Conservation (phyloP, 495 filamentous ascomycete genomes). For the Venustampulla echinocandica region DNA sequence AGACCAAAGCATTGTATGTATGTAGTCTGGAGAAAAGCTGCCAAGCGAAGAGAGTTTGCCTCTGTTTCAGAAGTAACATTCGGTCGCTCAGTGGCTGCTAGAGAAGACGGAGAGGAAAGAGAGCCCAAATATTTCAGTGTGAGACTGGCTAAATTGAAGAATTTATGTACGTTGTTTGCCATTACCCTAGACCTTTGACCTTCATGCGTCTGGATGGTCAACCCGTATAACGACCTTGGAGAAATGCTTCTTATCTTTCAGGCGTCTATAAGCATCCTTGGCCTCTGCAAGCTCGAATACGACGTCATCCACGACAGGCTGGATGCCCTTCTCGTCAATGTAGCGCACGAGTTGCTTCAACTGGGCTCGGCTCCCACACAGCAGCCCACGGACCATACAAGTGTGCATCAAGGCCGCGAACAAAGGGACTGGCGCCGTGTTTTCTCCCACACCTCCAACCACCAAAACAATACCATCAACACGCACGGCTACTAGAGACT, state of each 20-base stretch:
- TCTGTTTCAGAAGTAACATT: too few relatives aligned
- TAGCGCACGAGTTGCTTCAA: constrained; percentile 8
- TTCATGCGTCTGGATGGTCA: constrained; percentile 1
- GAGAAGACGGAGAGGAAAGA: neutral
- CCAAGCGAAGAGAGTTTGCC: too few relatives aligned
- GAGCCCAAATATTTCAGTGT: neutral
- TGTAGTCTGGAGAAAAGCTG: too few relatives aligned
- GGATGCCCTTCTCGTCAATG: constrained; percentile 16
- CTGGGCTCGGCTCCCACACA: constrained; percentile 7
- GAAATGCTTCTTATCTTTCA: constrained; percentile 15
- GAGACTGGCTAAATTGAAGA: neutral
- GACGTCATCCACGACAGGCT: constrained; percentile 14
- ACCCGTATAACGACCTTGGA: constrained; percentile 18
- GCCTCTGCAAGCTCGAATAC: constrained; percentile 15
- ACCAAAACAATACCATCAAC: neutral
- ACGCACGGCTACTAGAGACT: constrained; percentile 5
- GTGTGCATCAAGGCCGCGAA: constrained; percentile 6
- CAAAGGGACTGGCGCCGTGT: constrained; percentile 1
- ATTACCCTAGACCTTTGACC: too few relatives aligned
- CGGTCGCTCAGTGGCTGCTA: too few relatives aligned
- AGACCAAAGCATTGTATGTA: too few relatives aligned
- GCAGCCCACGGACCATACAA: constrained; percentile 15
- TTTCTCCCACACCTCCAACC: constrained; percentile 1
- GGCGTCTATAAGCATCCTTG: constrained; percentile 9
- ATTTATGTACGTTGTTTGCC: too few relatives aligned